Evolutionary conservation across 768 basidiomycete genomes (phyloP).

Genomic region (Hirschioporus abietinus): DNA sequence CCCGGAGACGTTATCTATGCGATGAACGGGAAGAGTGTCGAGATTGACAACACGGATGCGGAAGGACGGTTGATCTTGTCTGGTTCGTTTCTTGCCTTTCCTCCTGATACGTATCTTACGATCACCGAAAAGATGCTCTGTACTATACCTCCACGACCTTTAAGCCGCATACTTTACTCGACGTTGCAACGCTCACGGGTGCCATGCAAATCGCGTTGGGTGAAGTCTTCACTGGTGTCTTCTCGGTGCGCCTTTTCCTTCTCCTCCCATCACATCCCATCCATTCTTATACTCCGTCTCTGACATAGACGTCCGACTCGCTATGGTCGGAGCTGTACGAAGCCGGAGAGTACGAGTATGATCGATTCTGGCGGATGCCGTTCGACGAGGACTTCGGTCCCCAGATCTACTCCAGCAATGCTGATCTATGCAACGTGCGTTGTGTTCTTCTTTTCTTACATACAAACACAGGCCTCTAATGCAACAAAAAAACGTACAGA

Average conservation of each 20-base stretch:
- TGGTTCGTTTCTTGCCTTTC: conserved; percentile 33
- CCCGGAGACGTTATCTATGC: conserved; percentile 84
- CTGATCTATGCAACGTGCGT: conserved; percentile 73
- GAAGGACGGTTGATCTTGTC: conserved; percentile 76
- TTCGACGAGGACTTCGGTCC: conserved; percentile 76
- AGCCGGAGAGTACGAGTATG: conserved; percentile 71
- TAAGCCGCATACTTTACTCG: conserved; percentile 78
- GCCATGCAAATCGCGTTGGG: conserved; percentile 73
- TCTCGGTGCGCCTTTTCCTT: conserved; percentile 45
- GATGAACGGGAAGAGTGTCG: conserved; percentile 85
- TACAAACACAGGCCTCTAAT: neutral
- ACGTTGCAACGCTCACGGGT: conserved; percentile 84
- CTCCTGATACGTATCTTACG: neutral
- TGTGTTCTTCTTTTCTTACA: conserved; percentile 4
- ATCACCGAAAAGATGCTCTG: conserved; percentile 54
- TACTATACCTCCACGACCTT: conserved; percentile 75
- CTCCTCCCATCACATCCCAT: neutral
- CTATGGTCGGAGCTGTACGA: conserved; percentile 66
- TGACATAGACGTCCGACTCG: conserved; percentile 55
- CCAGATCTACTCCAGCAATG: conserved; percentile 73
- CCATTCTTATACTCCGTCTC: neutral
- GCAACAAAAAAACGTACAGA: conserved; percentile 30
- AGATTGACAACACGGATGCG: conserved; percentile 85
- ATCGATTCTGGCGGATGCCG: conserved; percentile 89
- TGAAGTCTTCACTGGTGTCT: conserved; percentile 73